These are phyloP conservation scores for Suaeda aralocaspica DNA, from an alignment of 148 eudicot genomes.

Conservation along the genomic window DNA sequence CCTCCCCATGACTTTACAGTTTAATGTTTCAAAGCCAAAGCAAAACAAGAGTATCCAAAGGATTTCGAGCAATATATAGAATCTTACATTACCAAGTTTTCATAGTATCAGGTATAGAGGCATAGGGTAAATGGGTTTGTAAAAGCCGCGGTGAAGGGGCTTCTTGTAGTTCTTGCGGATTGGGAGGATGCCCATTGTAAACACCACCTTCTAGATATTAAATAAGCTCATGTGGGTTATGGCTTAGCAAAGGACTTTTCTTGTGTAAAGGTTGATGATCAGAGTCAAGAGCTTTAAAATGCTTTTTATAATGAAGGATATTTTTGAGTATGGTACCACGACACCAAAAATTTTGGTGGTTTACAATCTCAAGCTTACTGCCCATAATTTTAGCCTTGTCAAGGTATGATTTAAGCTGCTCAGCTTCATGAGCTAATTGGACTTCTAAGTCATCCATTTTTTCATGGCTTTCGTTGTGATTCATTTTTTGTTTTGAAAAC, in stretches of 20 bases:
- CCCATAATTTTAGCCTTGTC: too few relatives aligned
- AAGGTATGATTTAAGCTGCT: too few relatives aligned
- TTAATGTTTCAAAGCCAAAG: not conserved
- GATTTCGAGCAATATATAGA: slow-evolving; percentile 17
- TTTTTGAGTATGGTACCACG: too few relatives aligned
- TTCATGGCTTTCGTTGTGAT: too few relatives aligned
- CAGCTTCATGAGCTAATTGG: too few relatives aligned
- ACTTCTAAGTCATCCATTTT: too few relatives aligned
- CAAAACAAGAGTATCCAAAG: too few relatives aligned
- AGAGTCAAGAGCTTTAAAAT: slow-evolving; percentile 1
- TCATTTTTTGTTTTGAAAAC: too few relatives aligned
- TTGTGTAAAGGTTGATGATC: not conserved
- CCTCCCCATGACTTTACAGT: not conserved
- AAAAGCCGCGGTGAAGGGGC: slow-evolving; percentile 16
- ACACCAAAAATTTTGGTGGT: too few relatives aligned
- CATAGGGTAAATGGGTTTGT: slow-evolving; percentile 5
- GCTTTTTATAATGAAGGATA: too few relatives aligned
- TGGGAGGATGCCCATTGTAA: not conserved
- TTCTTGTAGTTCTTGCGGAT: not conserved
- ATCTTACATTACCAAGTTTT: slow-evolving; percentile 1
- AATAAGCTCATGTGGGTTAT: slow-evolving; percentile 14
- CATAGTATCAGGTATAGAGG: slow-evolving; percentile 5
- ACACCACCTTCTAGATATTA: not conserved
- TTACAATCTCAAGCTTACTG: too few relatives aligned
- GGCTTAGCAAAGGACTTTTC: slow-evolving; percentile 2